phyloP scores from a whole-genome alignment of 139 green algal species.

The Asterochloris sp. region DNA sequence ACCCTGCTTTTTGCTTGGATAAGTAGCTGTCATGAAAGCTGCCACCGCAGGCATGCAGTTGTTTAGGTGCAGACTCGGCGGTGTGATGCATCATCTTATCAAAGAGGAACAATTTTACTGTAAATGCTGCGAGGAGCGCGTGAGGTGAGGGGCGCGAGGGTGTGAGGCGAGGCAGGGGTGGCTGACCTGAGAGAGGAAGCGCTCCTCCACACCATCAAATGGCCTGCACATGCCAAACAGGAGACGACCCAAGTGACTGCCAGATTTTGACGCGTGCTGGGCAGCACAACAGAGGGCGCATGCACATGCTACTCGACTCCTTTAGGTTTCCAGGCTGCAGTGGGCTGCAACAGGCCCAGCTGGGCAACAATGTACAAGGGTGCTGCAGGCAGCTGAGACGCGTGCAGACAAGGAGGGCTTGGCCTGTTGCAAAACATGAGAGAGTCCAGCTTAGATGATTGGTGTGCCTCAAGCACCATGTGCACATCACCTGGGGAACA shows the following conservation, averaged over 20 bases:
- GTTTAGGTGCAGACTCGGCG: not conserved
- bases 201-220: constrained; percentile 36
- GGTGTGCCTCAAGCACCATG: no score
- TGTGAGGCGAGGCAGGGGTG: not conserved
- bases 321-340: no score
- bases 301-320: no score
- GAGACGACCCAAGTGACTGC: no score
- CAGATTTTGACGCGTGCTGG: no score
- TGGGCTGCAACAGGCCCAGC: no score
- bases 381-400: no score
- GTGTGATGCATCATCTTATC: not conserved
- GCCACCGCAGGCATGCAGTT: not conserved
- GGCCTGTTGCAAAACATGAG: no score
- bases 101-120: not conserved
- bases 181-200: constrained; percentile 64
- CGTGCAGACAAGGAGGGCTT: no score
- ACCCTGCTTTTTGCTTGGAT: not conserved
- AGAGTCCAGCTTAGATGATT: no score
- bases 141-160: not conserved
- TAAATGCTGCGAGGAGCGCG: not conserved
- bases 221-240: not conserved
- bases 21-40: not conserved
- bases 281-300: no score
- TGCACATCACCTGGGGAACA: constrained; percentile 48
- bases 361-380: no score